Base-by-base conservation (phyloP, 2,329 filamentous ascomycete genomes). In the Calonectria leucothoes region DNA sequence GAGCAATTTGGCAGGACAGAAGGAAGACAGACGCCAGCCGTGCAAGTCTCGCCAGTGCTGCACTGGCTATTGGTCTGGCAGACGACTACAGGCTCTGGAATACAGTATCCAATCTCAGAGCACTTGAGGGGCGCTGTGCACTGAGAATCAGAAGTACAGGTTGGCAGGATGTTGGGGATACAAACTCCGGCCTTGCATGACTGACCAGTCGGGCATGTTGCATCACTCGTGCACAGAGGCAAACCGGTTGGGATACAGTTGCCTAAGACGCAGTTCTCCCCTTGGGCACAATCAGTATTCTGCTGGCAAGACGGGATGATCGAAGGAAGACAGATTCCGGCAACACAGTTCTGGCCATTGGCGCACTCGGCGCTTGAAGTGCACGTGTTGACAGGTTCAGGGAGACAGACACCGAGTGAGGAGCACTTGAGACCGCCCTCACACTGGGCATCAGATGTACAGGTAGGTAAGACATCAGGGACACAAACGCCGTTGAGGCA, bases 401-500 rank as follows among this genome's bases (percentile, higher is more conserved):
- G 55, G 17, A 72, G 35, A 45, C 70, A 72, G 1, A 64, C 35
- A n/a, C 70, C 70, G 45, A 69, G 64, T 1, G 64, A 11, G 6
- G 64, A 72, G 55, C 69, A 71, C 5, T 10, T 35, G 17, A 59
- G 42, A 4, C 51, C 33, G 14, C 15, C 6, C 23, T 45, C 52
- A 27, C 69, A 71, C 17, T 61, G 51, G 12, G 51, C 27, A 27
- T 71, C 39, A 4, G 11, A 27, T n/a, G 63, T 51, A 33, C 69
- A 71, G 12, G 31, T n/a, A 1, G 69, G 63, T 4, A 64, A 14
- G 11, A 66, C 29, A 2, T 63, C 4, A 14, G 70, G 65, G 7
- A 72, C 4, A n/a, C 70, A 72, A 20, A 72, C 57, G 25, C 70
- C 70, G 12, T 37, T 23, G 3, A 27, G 25, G n/a, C 70, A 72